A percentile compares a stretch with the other conserved stretches of the same genome.
phyloP scores from a whole-genome alignment of 2,329 filamentous ascomycete genomes.

The Diaporthe sp. region DNA sequence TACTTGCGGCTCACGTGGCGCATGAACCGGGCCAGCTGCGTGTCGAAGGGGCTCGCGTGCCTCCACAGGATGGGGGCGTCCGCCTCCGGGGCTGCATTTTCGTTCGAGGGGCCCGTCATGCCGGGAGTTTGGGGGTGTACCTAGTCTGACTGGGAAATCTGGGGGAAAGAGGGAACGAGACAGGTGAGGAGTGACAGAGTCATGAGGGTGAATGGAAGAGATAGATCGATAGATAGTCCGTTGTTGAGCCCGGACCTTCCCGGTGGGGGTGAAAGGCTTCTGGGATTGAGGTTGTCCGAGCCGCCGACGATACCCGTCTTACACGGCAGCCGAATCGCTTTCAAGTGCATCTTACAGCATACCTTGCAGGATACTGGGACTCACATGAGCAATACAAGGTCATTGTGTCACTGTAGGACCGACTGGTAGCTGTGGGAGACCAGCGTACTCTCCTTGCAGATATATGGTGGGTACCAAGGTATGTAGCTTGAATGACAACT shows the following conservation, averaged over 20 bases:
- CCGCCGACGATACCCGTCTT: slow-evolving; percentile 30
- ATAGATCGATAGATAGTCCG: neutral
- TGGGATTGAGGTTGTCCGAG: slow-evolving; percentile 24
- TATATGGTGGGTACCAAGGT: neutral
- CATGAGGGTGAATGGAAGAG: neutral
- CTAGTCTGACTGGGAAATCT: too few relatives aligned
- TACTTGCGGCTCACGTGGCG: slow-evolving; percentile 78
- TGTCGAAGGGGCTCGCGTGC: slow-evolving; percentile 76
- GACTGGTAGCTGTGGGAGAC: neutral
- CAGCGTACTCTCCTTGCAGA: neutral
- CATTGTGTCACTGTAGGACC: neutral
- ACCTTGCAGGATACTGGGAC: neutral
- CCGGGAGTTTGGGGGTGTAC: neutral
- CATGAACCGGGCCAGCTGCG: slow-evolving; percentile 81
- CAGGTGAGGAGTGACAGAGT: neutral
- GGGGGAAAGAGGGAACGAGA: neutral
- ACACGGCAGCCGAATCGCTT: neutral
- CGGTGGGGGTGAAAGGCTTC: slow-evolving; percentile 15
- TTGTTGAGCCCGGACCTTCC: slow-evolving; percentile 27
- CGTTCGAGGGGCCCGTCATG: slow-evolving; percentile 17
- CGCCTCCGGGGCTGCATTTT: neutral
- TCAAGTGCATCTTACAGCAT: neutral
- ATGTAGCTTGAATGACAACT: neutral
- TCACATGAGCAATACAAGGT: neutral
- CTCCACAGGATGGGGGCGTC: slow-evolving; percentile 70